These are phyloP conservation scores for Saccharomycodes ludwigii DNA, from an alignment of 805 yeast species.

Conservation along the genomic window DNA sequence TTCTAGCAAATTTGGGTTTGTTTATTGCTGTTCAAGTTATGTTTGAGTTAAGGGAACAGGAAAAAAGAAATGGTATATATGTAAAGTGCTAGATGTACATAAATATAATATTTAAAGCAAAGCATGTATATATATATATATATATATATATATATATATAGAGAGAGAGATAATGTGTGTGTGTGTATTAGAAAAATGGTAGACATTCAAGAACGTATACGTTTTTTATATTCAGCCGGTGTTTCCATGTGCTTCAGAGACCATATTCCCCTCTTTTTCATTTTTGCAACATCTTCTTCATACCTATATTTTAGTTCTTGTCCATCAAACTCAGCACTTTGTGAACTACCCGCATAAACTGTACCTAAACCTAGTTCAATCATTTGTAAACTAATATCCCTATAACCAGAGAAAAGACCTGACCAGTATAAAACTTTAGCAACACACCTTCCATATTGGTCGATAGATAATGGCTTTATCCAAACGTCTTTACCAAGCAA, in stretches of 20 bases:
- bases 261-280: constrained; percentile 58
- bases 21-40: constrained; percentile 84
- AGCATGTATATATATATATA: constrained; percentile 1
- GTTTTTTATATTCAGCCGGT: constrained; percentile 69
- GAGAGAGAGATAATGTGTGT: too few relatives aligned
- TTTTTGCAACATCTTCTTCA: constrained; percentile 51
- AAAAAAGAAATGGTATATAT: constrained; percentile 70
- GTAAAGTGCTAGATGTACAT: constrained; percentile 46
- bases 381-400: constrained; percentile 84
- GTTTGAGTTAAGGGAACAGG: constrained; percentile 86
- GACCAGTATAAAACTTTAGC: constrained; percentile 52
- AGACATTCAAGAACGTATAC: constrained; percentile 16
- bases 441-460: constrained; percentile 84
- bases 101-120: not conserved
- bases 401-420: constrained; percentile 39
- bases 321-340: constrained; percentile 78
- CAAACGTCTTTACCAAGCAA: constrained; percentile 56
- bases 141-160: too few relatives aligned
- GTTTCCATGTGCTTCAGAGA: constrained; percentile 40
- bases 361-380: constrained; percentile 70
- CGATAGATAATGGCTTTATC: constrained; percentile 68
- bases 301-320: constrained; percentile 44
- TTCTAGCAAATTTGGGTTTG: constrained; percentile 48
- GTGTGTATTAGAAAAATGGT: not conserved
- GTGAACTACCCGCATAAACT: constrained; percentile 67